phyloP scores from a whole-genome alignment of 495 filamentous ascomycete genomes.

The Acidomyces sp. region DNA sequence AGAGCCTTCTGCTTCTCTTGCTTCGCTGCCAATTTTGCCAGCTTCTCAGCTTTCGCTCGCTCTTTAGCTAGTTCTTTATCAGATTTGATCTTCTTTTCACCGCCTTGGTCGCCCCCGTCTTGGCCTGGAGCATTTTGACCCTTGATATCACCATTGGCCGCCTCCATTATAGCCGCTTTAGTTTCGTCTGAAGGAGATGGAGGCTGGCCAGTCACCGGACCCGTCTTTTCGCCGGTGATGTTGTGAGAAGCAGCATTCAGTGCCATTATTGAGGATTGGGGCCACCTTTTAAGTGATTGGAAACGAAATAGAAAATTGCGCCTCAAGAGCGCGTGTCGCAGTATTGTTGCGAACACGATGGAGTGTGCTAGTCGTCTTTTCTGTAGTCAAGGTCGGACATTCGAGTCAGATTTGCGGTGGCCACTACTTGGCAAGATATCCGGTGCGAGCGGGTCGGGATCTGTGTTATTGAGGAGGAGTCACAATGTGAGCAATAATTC shows the following conservation, averaged over 20 bases:
- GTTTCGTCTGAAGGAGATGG: slow-evolving; percentile 15
- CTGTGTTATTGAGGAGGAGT: too few relatives aligned
- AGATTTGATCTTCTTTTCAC: slow-evolving; percentile 29
- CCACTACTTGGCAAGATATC: too few relatives aligned
- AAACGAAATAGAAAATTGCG: slow-evolving; percentile 7
- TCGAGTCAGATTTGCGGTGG: too few relatives aligned
- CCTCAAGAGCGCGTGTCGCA: slow-evolving; percentile 12
- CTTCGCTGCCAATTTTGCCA: slow-evolving; percentile 47
- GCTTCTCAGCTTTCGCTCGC: slow-evolving; percentile 46
- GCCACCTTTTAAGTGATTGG: background rate
- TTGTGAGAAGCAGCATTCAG: slow-evolving; percentile 22
- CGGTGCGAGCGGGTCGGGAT: too few relatives aligned
- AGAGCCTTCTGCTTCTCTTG: slow-evolving; percentile 37
- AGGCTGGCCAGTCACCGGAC: slow-evolving; percentile 18
- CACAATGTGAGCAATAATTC: too few relatives aligned
- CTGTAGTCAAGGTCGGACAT: too few relatives aligned
- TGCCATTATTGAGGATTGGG: slow-evolving; percentile 8
- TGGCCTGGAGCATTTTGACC: slow-evolving; percentile 27
- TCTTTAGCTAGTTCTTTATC: slow-evolving; percentile 42
- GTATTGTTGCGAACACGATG: slow-evolving; percentile 17
- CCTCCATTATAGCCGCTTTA: slow-evolving; percentile 20
- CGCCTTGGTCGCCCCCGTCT: slow-evolving; percentile 28
- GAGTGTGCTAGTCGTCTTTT: too few relatives aligned
- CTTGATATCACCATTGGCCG: slow-evolving; percentile 25
- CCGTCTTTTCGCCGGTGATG: slow-evolving; percentile 18